These are phyloP conservation scores for Fonsecaea erecta DNA, from an alignment of 2,329 filamentous ascomycete species.

Conservation along the genomic window DNA sequence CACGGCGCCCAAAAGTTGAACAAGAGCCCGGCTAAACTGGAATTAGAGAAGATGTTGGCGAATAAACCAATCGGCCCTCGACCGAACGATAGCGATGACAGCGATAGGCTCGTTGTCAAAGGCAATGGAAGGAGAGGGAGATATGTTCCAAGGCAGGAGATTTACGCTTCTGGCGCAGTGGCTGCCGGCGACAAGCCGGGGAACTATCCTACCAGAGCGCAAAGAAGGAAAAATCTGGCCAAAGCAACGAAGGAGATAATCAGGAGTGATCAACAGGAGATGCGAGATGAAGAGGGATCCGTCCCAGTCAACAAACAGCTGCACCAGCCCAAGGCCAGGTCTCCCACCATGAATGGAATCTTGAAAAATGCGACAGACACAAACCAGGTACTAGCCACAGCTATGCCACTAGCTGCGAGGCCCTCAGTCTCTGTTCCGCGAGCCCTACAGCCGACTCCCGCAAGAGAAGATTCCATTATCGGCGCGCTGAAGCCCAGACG, in stretches of 20 bases:
- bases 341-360: constrained; percentile 11
- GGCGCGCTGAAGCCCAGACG: constrained; percentile 35
- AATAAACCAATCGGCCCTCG: constrained; percentile 32
- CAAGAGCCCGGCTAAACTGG: constrained; percentile 27
- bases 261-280: constrained; percentile 17
- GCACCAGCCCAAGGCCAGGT: neutral
- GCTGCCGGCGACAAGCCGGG: constrained; percentile 34
- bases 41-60: constrained; percentile 33
- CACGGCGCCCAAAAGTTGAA: constrained; percentile 17
- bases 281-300: constrained; percentile 7
- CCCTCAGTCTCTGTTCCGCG: constrained; percentile 8
- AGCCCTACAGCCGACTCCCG: constrained; percentile 26
- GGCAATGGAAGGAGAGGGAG: constrained; percentile 30
- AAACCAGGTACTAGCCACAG: constrained; percentile 5
- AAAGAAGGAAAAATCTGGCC: constrained; percentile 33
- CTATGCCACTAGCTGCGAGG: constrained; percentile 16
- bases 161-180: constrained; percentile 37
- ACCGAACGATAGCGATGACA: constrained; percentile 37
- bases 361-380: constrained; percentile 5
- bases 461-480: constrained; percentile 34
- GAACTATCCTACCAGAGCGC: constrained; percentile 32
- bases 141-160: constrained; percentile 30
- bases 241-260: constrained; percentile 30
- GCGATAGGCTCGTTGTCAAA: constrained; percentile 37
- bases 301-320: neutral